Base-by-base conservation (phyloP, 108 stramenopile species). In the Licmophora abbreviata region DNA sequence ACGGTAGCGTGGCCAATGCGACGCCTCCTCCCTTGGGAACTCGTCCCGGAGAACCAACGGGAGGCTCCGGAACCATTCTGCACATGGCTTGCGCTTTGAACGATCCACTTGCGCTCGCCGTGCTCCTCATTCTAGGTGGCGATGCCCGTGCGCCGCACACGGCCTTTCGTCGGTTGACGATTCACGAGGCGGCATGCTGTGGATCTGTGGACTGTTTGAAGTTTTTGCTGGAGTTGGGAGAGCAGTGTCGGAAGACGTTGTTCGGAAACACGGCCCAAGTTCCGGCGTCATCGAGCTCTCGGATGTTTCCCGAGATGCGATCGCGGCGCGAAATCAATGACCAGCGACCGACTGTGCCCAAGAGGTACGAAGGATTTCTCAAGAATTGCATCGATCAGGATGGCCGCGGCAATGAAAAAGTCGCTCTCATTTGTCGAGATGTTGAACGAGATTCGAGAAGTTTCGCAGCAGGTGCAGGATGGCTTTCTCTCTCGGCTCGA, bases 11-110 rank as follows among this genome's bases (percentile, higher is more conserved):
- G 8, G 82, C 87, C 46, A 84, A 84, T 56, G 69, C 83, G 11
- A 88, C 87, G 1, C 87, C 82, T 18, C 71, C 72, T 15, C 58
- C 77, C 17, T 21, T 73, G 4, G 54, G 52, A 35, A 61, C 70
- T 8, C 52, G 60, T 21, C 59, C 66, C 2, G 44, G 58, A 7
- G 85, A 74, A 14, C 54, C 54, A 26, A 55, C 68, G 1, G 77
- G 69, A 8, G 78, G 78, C 35, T 29, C 73, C 8, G 88, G 88
- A 34, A 85, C 83, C 1, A 77, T 79, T 35, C 61, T 87, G 22
- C 89, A 92, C 48, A 71, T 92, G 44, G 80, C 80, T 22, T 87
- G 85, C 71, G 76, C 83, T 37, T 59, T 92, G 59, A 83, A 92
- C 54, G 57, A 54, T 21, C 89, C 89, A 10, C 59, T 87, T 9